Base-by-base conservation (phyloP, 331 rosid species). In the Pyracantha coccinea region DNA sequence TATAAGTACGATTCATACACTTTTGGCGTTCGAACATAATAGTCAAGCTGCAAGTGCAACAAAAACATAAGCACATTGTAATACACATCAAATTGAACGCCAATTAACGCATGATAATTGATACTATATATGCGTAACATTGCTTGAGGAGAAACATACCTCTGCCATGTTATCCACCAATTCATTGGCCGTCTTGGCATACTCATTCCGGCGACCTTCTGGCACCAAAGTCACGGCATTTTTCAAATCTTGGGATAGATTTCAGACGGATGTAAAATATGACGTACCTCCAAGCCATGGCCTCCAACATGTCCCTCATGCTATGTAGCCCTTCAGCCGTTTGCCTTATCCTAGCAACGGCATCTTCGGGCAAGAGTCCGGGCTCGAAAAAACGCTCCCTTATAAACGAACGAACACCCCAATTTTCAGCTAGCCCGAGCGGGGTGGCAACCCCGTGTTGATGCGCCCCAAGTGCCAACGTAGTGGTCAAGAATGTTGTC, bases 211-310 rank as follows among this genome's bases (percentile, higher is more conserved):
- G 5, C 88, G 90, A 73, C 72, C 78, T 44, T 87, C 81, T 2
- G 96, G 95, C 88, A 91, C 72, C 10, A 86, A 79, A 12, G 82
- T 10, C 80, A 87, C 59, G 20, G 93, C 98, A 50, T 84, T 91
- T 70, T 88, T 89, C 83, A 93, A 65, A 79, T 93, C 98, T 72
- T 86, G 96, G n/a, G 84, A 85, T 41, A 93, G 97, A 80, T 93
- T 93, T 93, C 0, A 91, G 67, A 0, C 98, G 81, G 28, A 93
- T 86, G 77, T 93, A 91, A 69, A 91, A 93, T 38, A 93, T 62
- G 35, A 91, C 90, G 35, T 93, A 93, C 83, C 97, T 91, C 98
- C 98, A 93, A 15, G 97, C 80, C 94, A 89, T 87, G 33, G 80
- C 87, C 55, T 93, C 98, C 80, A 93, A 69, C 87, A 86, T 88